Evolutionary conservation across 306 rosid genomes (phyloP), one percentile per base, ranked within the genome.

Genomic region (Trifolium repens): DNA sequence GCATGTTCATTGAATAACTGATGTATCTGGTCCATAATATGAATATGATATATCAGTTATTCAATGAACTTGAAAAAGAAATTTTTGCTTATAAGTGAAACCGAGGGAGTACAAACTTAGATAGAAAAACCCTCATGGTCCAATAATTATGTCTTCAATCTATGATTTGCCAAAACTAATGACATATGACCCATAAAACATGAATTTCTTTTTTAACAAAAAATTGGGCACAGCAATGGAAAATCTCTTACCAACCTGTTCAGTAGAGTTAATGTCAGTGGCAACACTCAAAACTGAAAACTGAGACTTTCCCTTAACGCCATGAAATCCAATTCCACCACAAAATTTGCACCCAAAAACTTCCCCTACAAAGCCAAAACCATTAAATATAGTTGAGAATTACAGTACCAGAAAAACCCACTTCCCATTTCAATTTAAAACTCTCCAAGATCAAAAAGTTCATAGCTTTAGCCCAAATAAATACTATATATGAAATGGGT

Each of bases 201-300:
- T 55, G 22, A 49, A n/a, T 2, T n/a, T n/a, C 0, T 44, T 3
- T 15, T 50, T 50, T 50, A 50, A 50, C 57, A 50, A 50, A 50
- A 55, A 22, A 19, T 13, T 55, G 2, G 14, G 8, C 16, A 30
- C 55, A 61, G 47, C 76, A 65, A 4, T 26, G 32, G 37, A 73
- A 76, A 9, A 54, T 16, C 59, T 60, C 63, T 15, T 22, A 66
- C 83, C 50, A 63, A 90, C 98, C 98, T 90, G 87, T 68, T 85
- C 87, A 1, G 84, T 84, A 67, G 94, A 68, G 94, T 83, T 88
- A 39, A 94, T 80, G 78, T 89, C 94, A 81, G 98, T 85, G 69
- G 96, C 90, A 87, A 94, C 97, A 84, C 82, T 90, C 50, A 86
- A 70, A 49, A 89, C 90, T n/a, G 91, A 85, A 67, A 88, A 87